These are phyloP conservation scores for Phylloporus sp. DNA, from an alignment of 768 basidiomycete species.

Conservation along the genomic window DNA sequence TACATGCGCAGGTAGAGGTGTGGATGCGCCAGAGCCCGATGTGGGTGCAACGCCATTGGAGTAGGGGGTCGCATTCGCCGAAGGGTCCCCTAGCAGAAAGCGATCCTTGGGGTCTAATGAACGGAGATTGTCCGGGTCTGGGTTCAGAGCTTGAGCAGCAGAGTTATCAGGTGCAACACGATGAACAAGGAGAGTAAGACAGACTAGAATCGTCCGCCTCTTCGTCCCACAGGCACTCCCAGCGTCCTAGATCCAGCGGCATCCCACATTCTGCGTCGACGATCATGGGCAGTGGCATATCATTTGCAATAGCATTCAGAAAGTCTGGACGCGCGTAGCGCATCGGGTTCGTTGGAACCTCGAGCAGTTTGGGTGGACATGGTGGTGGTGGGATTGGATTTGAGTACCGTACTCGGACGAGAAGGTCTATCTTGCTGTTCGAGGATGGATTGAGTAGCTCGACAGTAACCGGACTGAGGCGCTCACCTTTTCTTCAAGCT, in stretches of 20 bases:
- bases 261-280: constrained; percentile 96
- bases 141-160: constrained; percentile 51
- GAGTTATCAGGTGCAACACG: neutral
- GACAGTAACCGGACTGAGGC: neutral
- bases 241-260: constrained; percentile 85
- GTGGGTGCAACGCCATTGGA: constrained; percentile 35
- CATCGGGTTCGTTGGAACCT: constrained; percentile 85
- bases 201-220: constrained; percentile 65
- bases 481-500: constrained; percentile 55
- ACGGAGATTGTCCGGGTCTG: constrained; percentile 55
- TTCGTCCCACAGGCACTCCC: constrained; percentile 82
- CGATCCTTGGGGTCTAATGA: constrained; percentile 71
- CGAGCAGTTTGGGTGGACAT: constrained; percentile 92
- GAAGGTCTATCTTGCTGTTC: constrained; percentile 77
- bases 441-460: constrained; percentile 5
- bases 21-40: constrained; percentile 37
- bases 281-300: constrained; percentile 88
- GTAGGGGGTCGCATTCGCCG: constrained; percentile 42
- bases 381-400: constrained; percentile 95
- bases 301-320: constrained; percentile 73
- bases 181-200: constrained; percentile 16
- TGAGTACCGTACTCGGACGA: constrained; percentile 89
- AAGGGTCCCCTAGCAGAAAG: constrained; percentile 68
- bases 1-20: constrained; percentile 58
- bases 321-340: constrained; percentile 88